A percentile compares a stretch with the other conserved stretches of the same genome.
Conservation (phyloP, 371 early-diverging fungal genomes). For the Mortierella sp. region DNA sequence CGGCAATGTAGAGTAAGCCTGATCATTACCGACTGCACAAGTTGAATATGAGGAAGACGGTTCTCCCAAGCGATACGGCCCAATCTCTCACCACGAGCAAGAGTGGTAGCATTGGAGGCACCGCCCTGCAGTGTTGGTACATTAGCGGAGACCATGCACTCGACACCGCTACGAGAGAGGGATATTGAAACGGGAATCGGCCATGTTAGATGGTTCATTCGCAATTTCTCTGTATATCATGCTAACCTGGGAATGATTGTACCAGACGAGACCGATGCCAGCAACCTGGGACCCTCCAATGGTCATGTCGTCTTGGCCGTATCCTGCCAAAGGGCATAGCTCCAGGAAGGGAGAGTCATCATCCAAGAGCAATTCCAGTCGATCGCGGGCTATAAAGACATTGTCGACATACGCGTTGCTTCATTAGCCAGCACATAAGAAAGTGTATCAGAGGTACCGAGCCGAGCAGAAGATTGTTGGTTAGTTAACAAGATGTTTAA, state of each 20-base stretch:
- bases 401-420: too few species aligned
- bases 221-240: not conserved
- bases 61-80: slow-evolving; percentile 71
- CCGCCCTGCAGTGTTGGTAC: slow-evolving; percentile 75
- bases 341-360: slow-evolving; percentile 81
- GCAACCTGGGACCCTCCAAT: slow-evolving; percentile 76
- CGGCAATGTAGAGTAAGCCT: too few species aligned
- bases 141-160: slow-evolving; percentile 72
- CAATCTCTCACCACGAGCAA: slow-evolving; percentile 66
- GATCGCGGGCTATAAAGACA: slow-evolving; percentile 65
- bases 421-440: too few species aligned
- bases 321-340: slow-evolving; percentile 76
- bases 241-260: slow-evolving; percentile 11
- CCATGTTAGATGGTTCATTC: not conserved
- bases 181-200: not conserved
- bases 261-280: slow-evolving; percentile 81
- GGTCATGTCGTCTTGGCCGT: slow-evolving; percentile 77
- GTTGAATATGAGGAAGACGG: slow-evolving; percentile 66
- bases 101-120: slow-evolving; percentile 71
- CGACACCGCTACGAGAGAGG: slow-evolving; percentile 63
- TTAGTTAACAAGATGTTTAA: too few species aligned
- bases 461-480: too few species aligned
- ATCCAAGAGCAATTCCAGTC: slow-evolving; percentile 74
- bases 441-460: too few species aligned
- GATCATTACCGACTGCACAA: slow-evolving; percentile 71